phyloP scores from a whole-genome alignment of 305 asterid species.

The Galium porrigens region DNA sequence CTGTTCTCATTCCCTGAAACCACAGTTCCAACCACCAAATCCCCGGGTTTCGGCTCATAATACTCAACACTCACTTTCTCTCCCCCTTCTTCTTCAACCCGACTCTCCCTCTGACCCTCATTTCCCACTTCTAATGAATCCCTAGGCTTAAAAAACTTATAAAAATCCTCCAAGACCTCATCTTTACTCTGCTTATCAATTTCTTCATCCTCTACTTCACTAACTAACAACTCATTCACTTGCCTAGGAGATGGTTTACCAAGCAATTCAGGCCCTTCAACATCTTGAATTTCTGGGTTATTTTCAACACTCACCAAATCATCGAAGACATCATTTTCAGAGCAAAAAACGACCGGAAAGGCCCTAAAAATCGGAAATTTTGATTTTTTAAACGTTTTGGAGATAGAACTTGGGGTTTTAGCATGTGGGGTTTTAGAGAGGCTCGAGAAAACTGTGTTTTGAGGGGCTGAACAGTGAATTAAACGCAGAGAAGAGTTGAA shows the following conservation, averaged over 20 bases:
- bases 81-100: constrained; percentile 13
- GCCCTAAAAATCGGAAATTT: constrained; percentile 23
- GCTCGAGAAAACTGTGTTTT: constrained; percentile 8
- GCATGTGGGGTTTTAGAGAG: constrained; percentile 14
- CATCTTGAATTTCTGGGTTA: constrained; percentile 27
- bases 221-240: constrained; percentile 17
- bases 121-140: constrained; percentile 20
- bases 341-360: constrained; percentile 31
- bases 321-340: constrained; percentile 44
- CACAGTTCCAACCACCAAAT: constrained; percentile 78
- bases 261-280: constrained; percentile 57
- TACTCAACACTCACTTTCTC: constrained; percentile 40
- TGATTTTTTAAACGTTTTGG: constrained; percentile 23
- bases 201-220: constrained; percentile 35
- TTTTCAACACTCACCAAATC: constrained; percentile 28
- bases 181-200: constrained; percentile 30
- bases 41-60: constrained; percentile 72
- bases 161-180: constrained; percentile 57
- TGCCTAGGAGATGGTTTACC: constrained; percentile 58
- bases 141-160: constrained; percentile 46
- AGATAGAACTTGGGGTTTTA: constrained; percentile 23
- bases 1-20: constrained; percentile 77
- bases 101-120: constrained; percentile 6
- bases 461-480: constrained; percentile 14
- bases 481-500: constrained; percentile 23